Percentiles rank a stretch among this genome's conserved stretches.
phyloP scores from a whole-genome alignment of 1,284 basidiomycete genomes.

The Ceratobasidium sp. region DNA sequence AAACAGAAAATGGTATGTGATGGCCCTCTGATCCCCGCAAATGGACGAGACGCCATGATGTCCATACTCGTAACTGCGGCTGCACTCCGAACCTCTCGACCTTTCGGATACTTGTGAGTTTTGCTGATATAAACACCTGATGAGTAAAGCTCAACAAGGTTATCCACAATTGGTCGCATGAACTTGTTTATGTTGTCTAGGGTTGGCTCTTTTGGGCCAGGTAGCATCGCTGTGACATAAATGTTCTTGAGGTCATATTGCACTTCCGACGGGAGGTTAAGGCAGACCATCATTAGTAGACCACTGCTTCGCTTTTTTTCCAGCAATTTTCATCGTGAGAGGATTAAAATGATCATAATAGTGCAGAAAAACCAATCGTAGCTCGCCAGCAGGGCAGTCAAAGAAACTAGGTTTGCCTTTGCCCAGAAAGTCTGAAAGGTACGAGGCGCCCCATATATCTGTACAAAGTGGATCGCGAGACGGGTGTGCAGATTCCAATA shows the following conservation, averaged over 20 bases:
- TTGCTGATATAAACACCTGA: conserved; percentile 54
- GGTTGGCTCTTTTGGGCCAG: conserved; percentile 51
- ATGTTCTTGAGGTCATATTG: conserved; percentile 59
- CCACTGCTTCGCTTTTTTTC: conserved; percentile 57
- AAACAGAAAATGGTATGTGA: not conserved
- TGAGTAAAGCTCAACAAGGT: conserved; percentile 55
- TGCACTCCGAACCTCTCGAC: conserved; percentile 1
- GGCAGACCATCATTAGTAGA: conserved; percentile 58
- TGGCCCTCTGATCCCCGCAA: not conserved
- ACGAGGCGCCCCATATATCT: conserved; percentile 55
- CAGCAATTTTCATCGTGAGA: conserved; percentile 53
- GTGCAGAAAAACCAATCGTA: conserved; percentile 55
- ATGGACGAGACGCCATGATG: not conserved
- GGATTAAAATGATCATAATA: conserved; percentile 63
- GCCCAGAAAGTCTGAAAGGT: conserved; percentile 52
- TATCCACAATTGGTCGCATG: conserved; percentile 55
- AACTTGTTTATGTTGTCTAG: conserved; percentile 55
- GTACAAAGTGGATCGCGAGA: not conserved
- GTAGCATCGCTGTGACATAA: conserved; percentile 60
- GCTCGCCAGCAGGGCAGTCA: conserved; percentile 49
- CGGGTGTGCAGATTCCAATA: not conserved
- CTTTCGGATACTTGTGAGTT: conserved; percentile 20
- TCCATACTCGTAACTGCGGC: not conserved
- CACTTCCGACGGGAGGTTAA: conserved; percentile 59
- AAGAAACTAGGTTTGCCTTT: conserved; percentile 50